Evolutionary conservation across 2,329 filamentous ascomycete genomes (phyloP).

Genomic region (Cladophialophora immunda): DNA sequence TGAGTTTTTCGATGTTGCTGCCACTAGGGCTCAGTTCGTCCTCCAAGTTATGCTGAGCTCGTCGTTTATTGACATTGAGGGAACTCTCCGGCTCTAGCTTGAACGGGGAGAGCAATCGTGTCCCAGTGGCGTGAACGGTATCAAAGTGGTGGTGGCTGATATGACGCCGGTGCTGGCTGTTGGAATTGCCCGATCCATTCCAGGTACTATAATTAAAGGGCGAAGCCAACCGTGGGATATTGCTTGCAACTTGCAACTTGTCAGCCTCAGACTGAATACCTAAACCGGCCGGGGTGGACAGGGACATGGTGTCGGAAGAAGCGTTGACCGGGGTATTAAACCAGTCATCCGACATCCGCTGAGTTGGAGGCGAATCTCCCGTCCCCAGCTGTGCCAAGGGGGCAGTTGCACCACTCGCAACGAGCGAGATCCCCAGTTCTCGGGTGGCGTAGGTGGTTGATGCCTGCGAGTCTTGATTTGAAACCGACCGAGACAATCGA

Average conservation of each 20-base stretch:
- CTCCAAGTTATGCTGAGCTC: slow-evolving; percentile 64
- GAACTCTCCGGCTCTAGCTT: slow-evolving; percentile 63
- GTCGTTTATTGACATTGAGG: slow-evolving; percentile 63
- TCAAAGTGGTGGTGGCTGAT: slow-evolving; percentile 50
- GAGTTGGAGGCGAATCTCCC: slow-evolving; percentile 41
- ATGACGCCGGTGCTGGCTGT: slow-evolving; percentile 43
- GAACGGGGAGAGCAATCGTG: slow-evolving; percentile 60
- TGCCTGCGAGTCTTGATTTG: slow-evolving; percentile 37
- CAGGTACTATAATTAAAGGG: slow-evolving; percentile 61
- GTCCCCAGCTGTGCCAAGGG: slow-evolving; percentile 48
- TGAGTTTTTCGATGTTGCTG: slow-evolving; percentile 45
- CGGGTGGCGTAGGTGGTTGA: slow-evolving; percentile 52
- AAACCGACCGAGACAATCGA: slow-evolving; percentile 36
- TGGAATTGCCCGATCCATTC: slow-evolving; percentile 50
- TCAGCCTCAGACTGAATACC: slow-evolving; percentile 36
- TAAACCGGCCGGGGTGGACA: slow-evolving; percentile 37
- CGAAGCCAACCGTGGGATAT: slow-evolving; percentile 56
- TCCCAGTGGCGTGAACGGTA: slow-evolving; percentile 55
- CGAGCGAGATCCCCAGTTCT: slow-evolving; percentile 56
- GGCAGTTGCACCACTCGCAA: slow-evolving; percentile 51
- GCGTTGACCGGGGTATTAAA: slow-evolving; percentile 48
- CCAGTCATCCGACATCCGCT: slow-evolving; percentile 45
- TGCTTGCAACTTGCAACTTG: slow-evolving; percentile 37
- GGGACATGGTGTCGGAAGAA: slow-evolving; percentile 27
- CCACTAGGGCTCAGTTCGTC: slow-evolving; percentile 58